Percentiles rank a stretch among this genome's conserved stretches.
These are phyloP conservation scores for Xerocomellus dryophilus DNA, from an alignment of 768 basidiomycete species.

Conservation along the genomic window DNA sequence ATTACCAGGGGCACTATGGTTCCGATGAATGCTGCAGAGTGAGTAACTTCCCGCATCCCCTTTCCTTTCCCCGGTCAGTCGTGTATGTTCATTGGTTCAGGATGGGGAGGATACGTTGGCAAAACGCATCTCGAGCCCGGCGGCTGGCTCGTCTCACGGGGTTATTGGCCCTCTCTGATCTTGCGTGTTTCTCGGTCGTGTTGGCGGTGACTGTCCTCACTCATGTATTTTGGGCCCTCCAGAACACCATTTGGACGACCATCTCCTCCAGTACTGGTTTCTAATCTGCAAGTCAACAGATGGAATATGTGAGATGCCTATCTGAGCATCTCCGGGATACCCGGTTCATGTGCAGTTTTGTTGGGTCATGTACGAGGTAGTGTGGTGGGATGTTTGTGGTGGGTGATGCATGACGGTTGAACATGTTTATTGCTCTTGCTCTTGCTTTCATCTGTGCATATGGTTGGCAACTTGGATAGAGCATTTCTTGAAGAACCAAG, in stretches of 20 bases:
- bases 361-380: not conserved
- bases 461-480: not conserved
- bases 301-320: slow-evolving; percentile 3
- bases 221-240: slow-evolving; percentile 15
- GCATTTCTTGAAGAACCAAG: not conserved
- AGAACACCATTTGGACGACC: slow-evolving; percentile 29
- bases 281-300: slow-evolving; percentile 3
- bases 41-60: slow-evolving; percentile 10
- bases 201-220: slow-evolving; percentile 18
- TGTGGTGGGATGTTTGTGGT: not conserved
- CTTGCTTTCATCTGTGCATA: not conserved
- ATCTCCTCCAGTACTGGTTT: slow-evolving; percentile 16
- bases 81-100: slow-evolving; percentile 15
- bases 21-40: slow-evolving; percentile 21
- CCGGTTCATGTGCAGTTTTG: not conserved
- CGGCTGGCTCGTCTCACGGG: slow-evolving; percentile 4
- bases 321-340: not conserved
- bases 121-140: slow-evolving; percentile 6
- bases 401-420: not conserved
- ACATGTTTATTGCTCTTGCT: not conserved
- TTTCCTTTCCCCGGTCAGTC: not conserved
- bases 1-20: slow-evolving; percentile 23
- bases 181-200: slow-evolving; percentile 15
- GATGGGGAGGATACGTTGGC: slow-evolving; percentile 11
- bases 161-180: slow-evolving; percentile 10